Conservation (phyloP, 2,329 filamentous ascomycete genomes). For the Epichloe elymi region DNA sequence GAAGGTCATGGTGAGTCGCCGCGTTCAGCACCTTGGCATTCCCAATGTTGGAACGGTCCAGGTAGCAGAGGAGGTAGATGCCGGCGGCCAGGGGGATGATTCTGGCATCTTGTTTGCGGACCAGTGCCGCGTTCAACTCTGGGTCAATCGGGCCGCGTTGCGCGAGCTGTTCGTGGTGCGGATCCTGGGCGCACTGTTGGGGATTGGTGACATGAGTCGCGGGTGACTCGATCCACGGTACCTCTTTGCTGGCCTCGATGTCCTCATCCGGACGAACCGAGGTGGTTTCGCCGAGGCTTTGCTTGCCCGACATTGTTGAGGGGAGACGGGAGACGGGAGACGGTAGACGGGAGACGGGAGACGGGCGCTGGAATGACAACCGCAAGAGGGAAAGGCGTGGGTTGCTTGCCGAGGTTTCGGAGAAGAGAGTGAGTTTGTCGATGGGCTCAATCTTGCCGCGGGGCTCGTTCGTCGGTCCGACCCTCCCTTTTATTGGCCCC, state of each 20-base stretch:
- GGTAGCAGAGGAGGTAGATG: slow-evolving; percentile 55
- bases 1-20: slow-evolving; percentile 45
- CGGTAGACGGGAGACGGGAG: too few species aligned
- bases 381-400: too few species aligned
- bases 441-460: too few species aligned
- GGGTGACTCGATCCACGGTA: not conserved
- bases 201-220: too few species aligned
- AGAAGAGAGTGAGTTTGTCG: too few species aligned
- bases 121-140: not conserved
- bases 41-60: slow-evolving; percentile 57
- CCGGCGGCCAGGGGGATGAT: slow-evolving; percentile 50
- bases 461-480: not conserved
- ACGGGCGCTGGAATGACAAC: too few species aligned
- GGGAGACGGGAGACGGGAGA: too few species aligned
- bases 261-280: not conserved
- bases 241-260: not conserved
- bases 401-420: too few species aligned
- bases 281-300: not conserved
- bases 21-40: slow-evolving; percentile 55
- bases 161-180: not conserved
- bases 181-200: not conserved
- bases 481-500: too few species aligned
- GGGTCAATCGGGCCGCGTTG: not conserved
- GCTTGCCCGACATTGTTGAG: not conserved
- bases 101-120: slow-evolving; percentile 42